Percentiles rank a stretch among this genome's conserved stretches.
Conservation (phyloP, 2,329 filamentous ascomycete species). For the Fusarium nematophilum region DNA sequence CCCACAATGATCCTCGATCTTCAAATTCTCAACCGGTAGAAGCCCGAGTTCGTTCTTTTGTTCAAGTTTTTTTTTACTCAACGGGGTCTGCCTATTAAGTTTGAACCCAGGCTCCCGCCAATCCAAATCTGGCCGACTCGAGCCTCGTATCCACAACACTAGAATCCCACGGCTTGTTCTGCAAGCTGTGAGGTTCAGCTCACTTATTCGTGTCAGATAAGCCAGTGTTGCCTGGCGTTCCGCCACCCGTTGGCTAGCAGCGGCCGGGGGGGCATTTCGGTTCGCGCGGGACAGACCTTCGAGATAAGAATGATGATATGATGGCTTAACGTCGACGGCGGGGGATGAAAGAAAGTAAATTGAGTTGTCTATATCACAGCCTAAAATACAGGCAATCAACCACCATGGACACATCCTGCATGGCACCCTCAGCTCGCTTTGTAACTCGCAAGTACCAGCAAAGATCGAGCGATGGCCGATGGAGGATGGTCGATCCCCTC, state of each 20-base stretch:
- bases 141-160: slow-evolving; percentile 14
- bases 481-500: slow-evolving; percentile 11
- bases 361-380: not conserved
- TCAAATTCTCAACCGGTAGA: slow-evolving; percentile 5
- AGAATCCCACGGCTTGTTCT: not conserved
- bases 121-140: slow-evolving; percentile 14
- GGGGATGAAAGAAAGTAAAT: slow-evolving; percentile 3
- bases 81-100: slow-evolving; percentile 12
- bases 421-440: not conserved
- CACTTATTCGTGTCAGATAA: slow-evolving; percentile 20
- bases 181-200: not conserved
- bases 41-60: not conserved
- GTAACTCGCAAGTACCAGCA: slow-evolving; percentile 5
- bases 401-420: not conserved
- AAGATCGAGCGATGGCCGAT: slow-evolving; percentile 20
- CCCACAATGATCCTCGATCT: slow-evolving; percentile 30
- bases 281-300: not conserved
- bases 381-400: not conserved
- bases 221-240: slow-evolving; percentile 14
- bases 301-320: slow-evolving; percentile 1
- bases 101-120: slow-evolving; percentile 16
- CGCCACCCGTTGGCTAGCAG: slow-evolving; percentile 37
- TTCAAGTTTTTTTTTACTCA: slow-evolving; percentile 12
- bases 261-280: not conserved
- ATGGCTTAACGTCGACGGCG: not conserved